Conservation (phyloP, 768 basidiomycete species). For the Mycena vitilis region DNA sequence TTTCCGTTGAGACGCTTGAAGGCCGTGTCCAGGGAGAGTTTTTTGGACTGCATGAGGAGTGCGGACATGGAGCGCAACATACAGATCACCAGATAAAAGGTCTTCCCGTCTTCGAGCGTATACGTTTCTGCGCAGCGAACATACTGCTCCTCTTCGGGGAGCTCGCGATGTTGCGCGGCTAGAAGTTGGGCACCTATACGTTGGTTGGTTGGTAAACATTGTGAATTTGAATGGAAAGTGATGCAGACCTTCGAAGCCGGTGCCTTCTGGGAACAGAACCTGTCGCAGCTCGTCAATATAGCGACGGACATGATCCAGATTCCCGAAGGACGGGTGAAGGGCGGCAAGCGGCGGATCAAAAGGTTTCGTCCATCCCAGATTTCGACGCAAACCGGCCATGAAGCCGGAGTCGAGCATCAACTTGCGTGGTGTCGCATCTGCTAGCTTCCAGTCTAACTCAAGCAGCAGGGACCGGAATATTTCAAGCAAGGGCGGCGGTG, state of each 20-base stretch:
- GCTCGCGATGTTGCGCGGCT: conserved; percentile 26
- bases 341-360: conserved; percentile 14
- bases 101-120: conserved; percentile 15
- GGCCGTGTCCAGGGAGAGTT: conserved; percentile 12
- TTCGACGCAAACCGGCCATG: conserved; percentile 27
- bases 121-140: conserved; percentile 37
- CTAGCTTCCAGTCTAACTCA: conserved; percentile 41
- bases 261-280: conserved; percentile 37
- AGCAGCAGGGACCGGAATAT: conserved; percentile 33
- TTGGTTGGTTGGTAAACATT: too few species aligned
- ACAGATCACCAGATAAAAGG: conserved; percentile 37
- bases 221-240: not conserved
- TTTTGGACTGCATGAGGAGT: conserved; percentile 25
- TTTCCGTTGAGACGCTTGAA: conserved; percentile 14
- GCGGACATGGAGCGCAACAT: conserved; percentile 39
- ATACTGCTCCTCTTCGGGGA: conserved; percentile 34
- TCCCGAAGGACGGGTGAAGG: conserved; percentile 19
- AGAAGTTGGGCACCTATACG: conserved; percentile 11
- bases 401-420: conserved; percentile 41
- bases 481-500: conserved; percentile 21
- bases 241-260: conserved; percentile 40
- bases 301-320: conserved; percentile 39
- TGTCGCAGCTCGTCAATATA: conserved; percentile 37
- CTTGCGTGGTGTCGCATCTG: conserved; percentile 44
- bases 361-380: conserved; percentile 36